Conservation (phyloP, 73 alveolate species). For the Tetrahymena elliotti region DNA sequence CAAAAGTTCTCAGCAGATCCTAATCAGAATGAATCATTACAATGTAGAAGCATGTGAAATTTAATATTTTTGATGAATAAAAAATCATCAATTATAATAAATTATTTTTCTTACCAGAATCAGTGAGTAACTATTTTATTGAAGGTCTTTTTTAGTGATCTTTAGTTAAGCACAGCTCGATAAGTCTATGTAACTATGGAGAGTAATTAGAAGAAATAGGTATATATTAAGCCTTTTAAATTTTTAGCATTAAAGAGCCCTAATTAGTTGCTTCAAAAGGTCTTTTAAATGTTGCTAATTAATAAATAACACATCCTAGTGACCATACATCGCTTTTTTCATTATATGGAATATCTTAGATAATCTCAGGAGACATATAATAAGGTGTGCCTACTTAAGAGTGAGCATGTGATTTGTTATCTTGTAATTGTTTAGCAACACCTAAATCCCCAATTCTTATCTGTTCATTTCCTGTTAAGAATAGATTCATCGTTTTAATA, state of each 20-base stretch:
- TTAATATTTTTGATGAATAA: too few species aligned
- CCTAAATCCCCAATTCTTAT: constrained; percentile 80
- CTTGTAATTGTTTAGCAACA: constrained; percentile 46
- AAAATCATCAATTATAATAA: too few species aligned
- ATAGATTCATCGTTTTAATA: constrained; percentile 63
- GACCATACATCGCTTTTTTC: constrained; percentile 41
- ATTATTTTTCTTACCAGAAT: background rate
- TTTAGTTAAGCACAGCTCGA: background rate
- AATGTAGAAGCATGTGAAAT: too few species aligned
- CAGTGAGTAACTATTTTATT: background rate
- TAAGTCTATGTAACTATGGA: background rate
- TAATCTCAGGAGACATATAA: constrained; percentile 55
- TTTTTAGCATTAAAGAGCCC: background rate
- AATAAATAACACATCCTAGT: constrained; percentile 54
- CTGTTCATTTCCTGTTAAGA: constrained; percentile 54
- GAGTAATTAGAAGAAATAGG: background rate
- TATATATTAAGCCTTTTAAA: background rate
- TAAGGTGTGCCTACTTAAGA: constrained; percentile 54
- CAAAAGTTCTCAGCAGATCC: too few species aligned
- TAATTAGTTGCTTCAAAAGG: constrained; percentile 47
- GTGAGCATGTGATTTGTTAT: background rate
- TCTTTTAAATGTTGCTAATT: constrained; percentile 72
- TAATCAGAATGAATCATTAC: too few species aligned
- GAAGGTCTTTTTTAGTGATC: background rate
- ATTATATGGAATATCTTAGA: constrained; percentile 24